Evolutionary conservation across 352 stramenopile species (phyloP).

Genomic region (Globisporangium perplexum): DNA sequence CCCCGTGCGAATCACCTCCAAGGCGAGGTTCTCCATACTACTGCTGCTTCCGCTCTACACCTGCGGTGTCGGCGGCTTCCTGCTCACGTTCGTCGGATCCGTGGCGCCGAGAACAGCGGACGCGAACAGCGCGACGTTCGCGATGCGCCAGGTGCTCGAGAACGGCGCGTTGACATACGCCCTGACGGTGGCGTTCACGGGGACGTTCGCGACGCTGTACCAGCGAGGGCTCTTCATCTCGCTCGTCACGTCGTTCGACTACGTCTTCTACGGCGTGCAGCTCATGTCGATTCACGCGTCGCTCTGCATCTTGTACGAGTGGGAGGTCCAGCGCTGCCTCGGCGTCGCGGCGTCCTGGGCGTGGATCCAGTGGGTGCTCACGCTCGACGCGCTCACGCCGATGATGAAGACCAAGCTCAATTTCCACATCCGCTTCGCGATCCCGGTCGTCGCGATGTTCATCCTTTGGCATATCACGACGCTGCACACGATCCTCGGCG

Average conservation of each 20-base stretch:
- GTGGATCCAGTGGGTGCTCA: slow-evolving; percentile 27
- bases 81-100: slow-evolving; percentile 6
- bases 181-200: slow-evolving; percentile 11
- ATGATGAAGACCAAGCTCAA: slow-evolving; percentile 21
- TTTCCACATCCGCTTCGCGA: slow-evolving; percentile 16
- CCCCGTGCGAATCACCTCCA: slow-evolving; percentile 8
- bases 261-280: slow-evolving; percentile 27
- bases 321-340: slow-evolving; percentile 11
- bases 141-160: neutral
- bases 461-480: slow-evolving; percentile 12
- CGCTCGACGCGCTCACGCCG: slow-evolving; percentile 24
- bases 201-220: slow-evolving; percentile 15
- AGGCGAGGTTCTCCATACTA: neutral
- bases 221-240: slow-evolving; percentile 23
- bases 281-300: slow-evolving; percentile 18
- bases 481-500: slow-evolving; percentile 4
- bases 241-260: slow-evolving; percentile 34
- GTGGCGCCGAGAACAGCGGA: neutral
- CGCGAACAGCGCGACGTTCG: neutral
- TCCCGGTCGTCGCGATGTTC: slow-evolving; percentile 13
- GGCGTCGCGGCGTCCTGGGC: slow-evolving; percentile 14
- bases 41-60: slow-evolving; percentile 8
- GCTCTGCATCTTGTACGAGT: slow-evolving; percentile 21
- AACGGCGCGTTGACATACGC: slow-evolving; percentile 4
- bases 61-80: slow-evolving; percentile 3